Conservation (phyloP, 805 yeast genomes). For the Suhomyces vadensis region DNA sequence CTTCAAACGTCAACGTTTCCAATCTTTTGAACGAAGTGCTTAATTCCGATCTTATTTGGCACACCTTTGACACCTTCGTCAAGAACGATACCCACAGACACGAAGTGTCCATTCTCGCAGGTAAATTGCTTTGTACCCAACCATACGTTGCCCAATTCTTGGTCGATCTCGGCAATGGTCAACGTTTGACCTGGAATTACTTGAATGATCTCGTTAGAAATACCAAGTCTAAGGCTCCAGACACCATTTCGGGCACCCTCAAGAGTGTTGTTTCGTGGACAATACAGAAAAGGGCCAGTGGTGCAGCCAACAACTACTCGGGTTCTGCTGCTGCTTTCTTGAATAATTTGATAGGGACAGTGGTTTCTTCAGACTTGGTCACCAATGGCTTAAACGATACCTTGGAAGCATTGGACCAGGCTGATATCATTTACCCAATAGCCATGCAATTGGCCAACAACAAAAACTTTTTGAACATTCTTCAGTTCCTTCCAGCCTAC, state of each 20-base stretch:
- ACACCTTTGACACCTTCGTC: conserved; percentile 27
- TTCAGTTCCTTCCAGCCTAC: conserved; percentile 23
- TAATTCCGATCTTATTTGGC: conserved; percentile 29
- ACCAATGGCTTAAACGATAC: conserved; percentile 21
- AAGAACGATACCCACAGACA: conserved; percentile 31
- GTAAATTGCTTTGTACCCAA: conserved; percentile 25
- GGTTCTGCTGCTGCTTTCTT: conserved; percentile 37
- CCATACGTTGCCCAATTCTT: conserved; percentile 33
- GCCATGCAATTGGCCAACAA: conserved; percentile 27
- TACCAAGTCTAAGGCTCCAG: conserved; percentile 28
- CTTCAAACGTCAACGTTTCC: conserved; percentile 21
- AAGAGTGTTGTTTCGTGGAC: conserved; percentile 3
- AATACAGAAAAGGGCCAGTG: conserved; percentile 7
- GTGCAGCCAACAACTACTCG: conserved; percentile 15
- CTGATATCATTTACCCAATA: conserved; percentile 31
- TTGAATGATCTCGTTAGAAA: conserved; percentile 31
- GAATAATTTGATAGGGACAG: conserved; percentile 25
- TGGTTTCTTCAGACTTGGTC: conserved; percentile 9
- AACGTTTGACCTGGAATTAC: conserved; percentile 28
- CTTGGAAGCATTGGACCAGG: conserved; percentile 31
- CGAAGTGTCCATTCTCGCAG: conserved; percentile 25
- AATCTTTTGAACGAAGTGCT: conserved; percentile 21
- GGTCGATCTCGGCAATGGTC: conserved; percentile 35
- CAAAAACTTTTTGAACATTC: conserved; percentile 18
- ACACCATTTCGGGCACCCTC: conserved; percentile 7